Evolutionary conservation across 2,329 filamentous ascomycete genomes (phyloP).

Genomic region (Monilinia fructicola): DNA sequence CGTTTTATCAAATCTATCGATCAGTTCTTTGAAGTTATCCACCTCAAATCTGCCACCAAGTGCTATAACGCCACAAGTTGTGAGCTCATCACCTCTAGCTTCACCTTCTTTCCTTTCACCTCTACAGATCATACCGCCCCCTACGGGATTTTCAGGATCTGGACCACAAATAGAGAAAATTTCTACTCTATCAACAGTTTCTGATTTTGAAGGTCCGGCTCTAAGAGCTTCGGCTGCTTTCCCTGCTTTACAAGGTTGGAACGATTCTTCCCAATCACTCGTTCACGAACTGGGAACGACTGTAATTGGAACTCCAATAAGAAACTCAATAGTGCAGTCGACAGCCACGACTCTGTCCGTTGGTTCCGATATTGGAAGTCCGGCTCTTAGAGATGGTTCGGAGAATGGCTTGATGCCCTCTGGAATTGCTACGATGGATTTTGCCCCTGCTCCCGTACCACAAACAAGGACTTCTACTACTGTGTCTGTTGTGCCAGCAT

Average conservation of each 20-base stretch:
- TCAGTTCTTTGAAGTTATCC: constrained; percentile 15
- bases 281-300: constrained; percentile 1
- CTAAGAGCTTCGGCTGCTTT: constrained; percentile 1
- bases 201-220: neutral
- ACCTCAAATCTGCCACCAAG: neutral
- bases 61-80: neutral
- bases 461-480: neutral
- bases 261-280: constrained; percentile 8
- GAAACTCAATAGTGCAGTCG: constrained; percentile 1
- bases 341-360: constrained; percentile 5
- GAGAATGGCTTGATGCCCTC: neutral
- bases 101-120: neutral
- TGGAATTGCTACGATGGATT: neutral
- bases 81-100: neutral
- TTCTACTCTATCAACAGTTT: neutral
- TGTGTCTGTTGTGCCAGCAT: neutral
- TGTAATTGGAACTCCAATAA: neutral
- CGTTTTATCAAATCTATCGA: constrained; percentile 18
- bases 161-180: constrained; percentile 1
- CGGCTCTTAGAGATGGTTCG: constrained; percentile 6
- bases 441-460: neutral
- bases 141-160: neutral
- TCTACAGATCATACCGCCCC: neutral
- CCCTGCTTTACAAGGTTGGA: neutral
- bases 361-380: constrained; percentile 1